Base-by-base conservation (phyloP, 2,329 filamentous ascomycete species). In the Purpureocillium takamizusanense region DNA sequence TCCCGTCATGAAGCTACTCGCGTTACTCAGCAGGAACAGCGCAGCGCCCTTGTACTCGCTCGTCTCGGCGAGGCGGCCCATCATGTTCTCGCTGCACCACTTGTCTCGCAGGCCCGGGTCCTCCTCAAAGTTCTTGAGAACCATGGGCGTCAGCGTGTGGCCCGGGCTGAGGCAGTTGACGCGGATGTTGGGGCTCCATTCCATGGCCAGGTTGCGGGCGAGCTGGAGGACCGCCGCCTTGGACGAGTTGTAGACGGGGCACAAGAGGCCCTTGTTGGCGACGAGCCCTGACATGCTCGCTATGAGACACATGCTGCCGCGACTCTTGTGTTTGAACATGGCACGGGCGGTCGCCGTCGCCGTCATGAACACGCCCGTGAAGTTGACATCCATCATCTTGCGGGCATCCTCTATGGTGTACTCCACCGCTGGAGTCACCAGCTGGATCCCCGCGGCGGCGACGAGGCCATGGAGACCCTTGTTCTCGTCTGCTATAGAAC, bases 21-120 rank as follows among this genome's bases (percentile, higher is more conserved):
- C 77, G 46, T 75, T 70, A 44, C 74, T 76, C 17, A 81, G 57
- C 43, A 81, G 61, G 47, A 79, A 83, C 8, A 80, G 61, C 2
- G 71, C 74, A 0, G 76, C 72, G 1, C 76, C 76, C 47, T 75
- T 70, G 53, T 79, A 80, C 49, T 81, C 76, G 33, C 69, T 64
- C 0, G 76, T 72, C 18, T 60, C 58, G 18, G 74, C 76, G 23
- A 81, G 60, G 15, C 76, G 65, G 2, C 70, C 78, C 47, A 87
- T 67, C 82, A 87, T 86, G 54, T 86, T 87, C 61, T 85, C 77
- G 40, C 67, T 74, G 37, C 80, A 74, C 83, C 83, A 88, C 39
- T 76, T 70, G 36, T 63, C 56, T 38, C 55, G 57, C 30, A 70
- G 59, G 28, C 81, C 78, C 0, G 83, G 83, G 15, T 76, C 80